phyloP scores from a whole-genome alignment of 768 basidiomycete species.

The Tricholoma terreum region DNA sequence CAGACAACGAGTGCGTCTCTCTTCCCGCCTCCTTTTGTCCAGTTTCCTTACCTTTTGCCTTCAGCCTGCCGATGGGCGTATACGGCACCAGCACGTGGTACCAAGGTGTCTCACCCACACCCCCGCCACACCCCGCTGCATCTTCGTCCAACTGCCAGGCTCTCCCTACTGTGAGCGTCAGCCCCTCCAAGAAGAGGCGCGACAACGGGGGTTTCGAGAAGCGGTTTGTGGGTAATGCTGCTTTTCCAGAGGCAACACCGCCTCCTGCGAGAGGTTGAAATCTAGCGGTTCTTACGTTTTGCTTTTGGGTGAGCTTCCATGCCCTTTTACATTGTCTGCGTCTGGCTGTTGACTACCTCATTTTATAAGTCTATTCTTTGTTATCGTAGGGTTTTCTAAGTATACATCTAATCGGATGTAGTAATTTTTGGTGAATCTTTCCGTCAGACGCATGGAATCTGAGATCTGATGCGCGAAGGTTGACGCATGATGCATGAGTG shows the following conservation, averaged over 20 bases:
- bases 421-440: too few species aligned
- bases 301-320: too few species aligned
- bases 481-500: too few species aligned
- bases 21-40: neutral
- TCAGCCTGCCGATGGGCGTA: constrained; percentile 60
- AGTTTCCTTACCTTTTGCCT: neutral
- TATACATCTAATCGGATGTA: too few species aligned
- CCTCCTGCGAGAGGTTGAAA: neutral
- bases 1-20: constrained; percentile 45
- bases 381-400: too few species aligned
- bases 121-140: constrained; percentile 55
- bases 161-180: constrained; percentile 31
- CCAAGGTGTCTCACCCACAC: constrained; percentile 60
- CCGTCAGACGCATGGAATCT: too few species aligned
- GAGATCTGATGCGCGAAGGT: too few species aligned
- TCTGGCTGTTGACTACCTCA: too few species aligned
- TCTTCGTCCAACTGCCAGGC: constrained; percentile 62
- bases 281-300: too few species aligned
- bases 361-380: too few species aligned
- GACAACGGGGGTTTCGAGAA: constrained; percentile 9
- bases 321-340: too few species aligned
- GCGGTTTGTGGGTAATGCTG: neutral
- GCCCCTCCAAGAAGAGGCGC: constrained; percentile 23
- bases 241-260: neutral
- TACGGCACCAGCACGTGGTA: constrained; percentile 69